phyloP scores from a whole-genome alignment of 2,329 filamentous ascomycete genomes.

The Ceratocystis albifundus region DNA sequence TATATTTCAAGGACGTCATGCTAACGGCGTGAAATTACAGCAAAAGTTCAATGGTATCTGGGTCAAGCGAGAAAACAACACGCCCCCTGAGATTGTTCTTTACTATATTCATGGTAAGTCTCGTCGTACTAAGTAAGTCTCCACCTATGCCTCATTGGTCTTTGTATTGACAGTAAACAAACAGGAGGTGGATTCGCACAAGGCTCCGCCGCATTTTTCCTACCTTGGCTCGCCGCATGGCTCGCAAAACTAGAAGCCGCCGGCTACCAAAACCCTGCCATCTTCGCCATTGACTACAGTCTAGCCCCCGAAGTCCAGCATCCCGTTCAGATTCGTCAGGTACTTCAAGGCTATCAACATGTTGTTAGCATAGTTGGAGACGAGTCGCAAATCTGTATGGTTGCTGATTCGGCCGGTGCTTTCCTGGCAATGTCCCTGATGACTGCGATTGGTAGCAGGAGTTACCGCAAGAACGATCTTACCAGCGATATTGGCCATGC shows the following conservation, averaged over 20 bases:
- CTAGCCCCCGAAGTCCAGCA: conserved; percentile 57
- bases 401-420: conserved; percentile 70
- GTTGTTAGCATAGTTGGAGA: conserved; percentile 48
- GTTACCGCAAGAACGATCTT: conserved; percentile 16
- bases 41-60: conserved; percentile 53
- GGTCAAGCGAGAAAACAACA: conserved; percentile 50
- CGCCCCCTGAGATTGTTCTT: conserved; percentile 61
- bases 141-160: neutral
- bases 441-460: conserved; percentile 18
- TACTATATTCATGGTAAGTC: conserved; percentile 66
- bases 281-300: conserved; percentile 72
- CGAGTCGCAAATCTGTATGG: conserved; percentile 54
- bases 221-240: conserved; percentile 70
- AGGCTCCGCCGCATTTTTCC: conserved; percentile 72
- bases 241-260: conserved; percentile 50
- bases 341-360: conserved; percentile 58
- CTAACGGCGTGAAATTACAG: conserved; percentile 18
- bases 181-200: conserved; percentile 70
- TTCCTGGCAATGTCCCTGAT: conserved; percentile 62
- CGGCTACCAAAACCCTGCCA: conserved; percentile 62
- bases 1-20: neutral
- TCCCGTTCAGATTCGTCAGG: conserved; percentile 61
- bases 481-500: conserved; percentile 5
- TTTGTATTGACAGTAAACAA: neutral
- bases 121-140: neutral